phyloP scores from a whole-genome alignment of 106 monocot species.

The Dendrobium nobile region DNA sequence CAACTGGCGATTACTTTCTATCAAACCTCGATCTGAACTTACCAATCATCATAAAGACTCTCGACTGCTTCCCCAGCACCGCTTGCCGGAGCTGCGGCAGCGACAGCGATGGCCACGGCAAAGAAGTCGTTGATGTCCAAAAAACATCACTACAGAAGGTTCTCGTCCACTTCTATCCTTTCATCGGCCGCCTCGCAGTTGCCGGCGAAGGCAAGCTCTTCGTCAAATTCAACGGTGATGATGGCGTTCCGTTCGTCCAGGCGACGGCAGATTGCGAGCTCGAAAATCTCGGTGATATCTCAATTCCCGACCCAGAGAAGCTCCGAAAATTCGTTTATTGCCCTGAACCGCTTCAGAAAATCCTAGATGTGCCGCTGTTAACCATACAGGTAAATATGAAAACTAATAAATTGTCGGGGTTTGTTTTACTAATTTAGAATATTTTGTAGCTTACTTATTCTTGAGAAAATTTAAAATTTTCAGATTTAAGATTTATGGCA shows the following conservation, averaged over 20 bases:
- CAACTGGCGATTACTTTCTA: constrained; percentile 21
- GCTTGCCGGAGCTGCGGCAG: background rate
- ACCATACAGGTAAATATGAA: constrained; percentile 14
- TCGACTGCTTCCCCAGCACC: constrained; percentile 26
- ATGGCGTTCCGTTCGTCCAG: constrained; percentile 44
- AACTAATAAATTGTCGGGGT: too few relatives aligned
- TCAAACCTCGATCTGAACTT: constrained; percentile 53
- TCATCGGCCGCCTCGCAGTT: constrained; percentile 26
- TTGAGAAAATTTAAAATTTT: too few relatives aligned
- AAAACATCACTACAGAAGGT: constrained; percentile 33
- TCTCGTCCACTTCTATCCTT: constrained; percentile 36
- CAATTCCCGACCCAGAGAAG: constrained; percentile 21
- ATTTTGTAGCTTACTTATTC: too few relatives aligned
- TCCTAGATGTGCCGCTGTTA: background rate
- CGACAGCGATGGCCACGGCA: too few relatives aligned
- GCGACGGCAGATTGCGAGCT: constrained; percentile 37
- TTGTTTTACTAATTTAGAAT: too few relatives aligned
- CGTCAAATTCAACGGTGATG: constrained; percentile 16
- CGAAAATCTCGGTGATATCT: constrained; percentile 25
- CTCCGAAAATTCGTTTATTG: constrained; percentile 32
- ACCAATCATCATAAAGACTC: constrained; percentile 27
- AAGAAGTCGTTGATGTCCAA: constrained; percentile 3
- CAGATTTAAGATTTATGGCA: too few relatives aligned
- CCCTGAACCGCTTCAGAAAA: constrained; percentile 16
- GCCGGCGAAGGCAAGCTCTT: constrained; percentile 36